Evolutionary conservation across 2,329 filamentous ascomycete species (phyloP), one percentile per base, ranked within the genome.

Genomic region (Exophiala dermatitidis): DNA sequence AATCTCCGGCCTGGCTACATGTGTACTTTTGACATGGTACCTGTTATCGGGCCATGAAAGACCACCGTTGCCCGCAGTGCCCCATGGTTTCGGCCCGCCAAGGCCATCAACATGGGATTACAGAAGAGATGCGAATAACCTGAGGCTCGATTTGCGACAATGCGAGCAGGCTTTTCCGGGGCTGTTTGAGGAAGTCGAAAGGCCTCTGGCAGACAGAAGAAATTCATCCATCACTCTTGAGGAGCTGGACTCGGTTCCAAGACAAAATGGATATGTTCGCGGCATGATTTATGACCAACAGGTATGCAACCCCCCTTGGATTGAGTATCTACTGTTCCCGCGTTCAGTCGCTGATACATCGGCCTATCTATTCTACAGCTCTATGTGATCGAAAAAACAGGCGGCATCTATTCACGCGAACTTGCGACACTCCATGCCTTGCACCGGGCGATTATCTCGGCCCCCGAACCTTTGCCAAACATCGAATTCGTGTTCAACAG

Each of bases 401-500:
- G 64, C n/a, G 54, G 65, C 9, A 64, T 63, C 28, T 63, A 61
- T 30, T 62, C 62, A 37, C 67, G 61, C 58, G 65, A 53, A 55
- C 66, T 66, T 32, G 73, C 73, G 1, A 74, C 73, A 0, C 65
- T 78, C 2, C 70, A 74, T 57, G 68, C 74, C 4, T 66, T 79
- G 31, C 68, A 78, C 54, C 74, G 76, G 32, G 74, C 76, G 5
- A 66, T 79, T 9, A 60, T 67, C 31, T 65, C 72, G 2, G 68
- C 69, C 29, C 69, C 73, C 4, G 60, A 69, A 7, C 62, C 58
- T 7, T 67, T 78, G 7, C 75, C 75, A 5, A 73, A 73, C 47
- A 71, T 77, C 48, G 75, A 78, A 58, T 77, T 78, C 57, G 69
- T 72, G 34, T 71, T 77, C 55, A 72, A 70, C 10, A 66, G 72